Conservation (phyloP, 495 filamentous ascomycete genomes). For the Platismatia glauca region DNA sequence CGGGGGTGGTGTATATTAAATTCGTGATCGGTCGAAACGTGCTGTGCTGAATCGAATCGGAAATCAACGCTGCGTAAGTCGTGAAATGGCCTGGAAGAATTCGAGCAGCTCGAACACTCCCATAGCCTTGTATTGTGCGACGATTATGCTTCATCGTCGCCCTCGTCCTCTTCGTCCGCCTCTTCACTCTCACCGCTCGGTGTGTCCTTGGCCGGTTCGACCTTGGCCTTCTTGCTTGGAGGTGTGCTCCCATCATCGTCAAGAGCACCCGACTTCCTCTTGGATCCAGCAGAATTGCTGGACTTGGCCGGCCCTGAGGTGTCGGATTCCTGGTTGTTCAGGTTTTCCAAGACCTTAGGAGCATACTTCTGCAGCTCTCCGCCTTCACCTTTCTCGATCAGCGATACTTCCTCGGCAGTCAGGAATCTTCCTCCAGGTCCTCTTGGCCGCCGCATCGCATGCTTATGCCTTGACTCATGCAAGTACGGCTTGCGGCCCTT, state of each 20-base stretch:
- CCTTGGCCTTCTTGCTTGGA: slow-evolving; percentile 42
- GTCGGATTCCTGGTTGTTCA: slow-evolving; percentile 21
- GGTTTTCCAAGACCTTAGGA: slow-evolving; percentile 22
- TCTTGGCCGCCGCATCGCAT: slow-evolving; percentile 92
- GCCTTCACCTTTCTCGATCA: slow-evolving; percentile 59
- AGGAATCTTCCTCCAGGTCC: slow-evolving; percentile 95
- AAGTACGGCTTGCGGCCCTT: slow-evolving; percentile 96
- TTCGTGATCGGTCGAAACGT: neutral
- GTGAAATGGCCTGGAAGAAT: slow-evolving; percentile 5
- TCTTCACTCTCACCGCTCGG: slow-evolving; percentile 40
- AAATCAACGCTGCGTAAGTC: slow-evolving; percentile 20
- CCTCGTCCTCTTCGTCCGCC: slow-evolving; percentile 44
- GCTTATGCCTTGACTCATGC: slow-evolving; percentile 97
- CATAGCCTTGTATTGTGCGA: neutral
- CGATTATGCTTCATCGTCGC: slow-evolving; percentile 26
- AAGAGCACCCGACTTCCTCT: slow-evolving; percentile 43
- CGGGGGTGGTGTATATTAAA: slow-evolving; percentile 4
- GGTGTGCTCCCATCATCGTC: slow-evolving; percentile 35
- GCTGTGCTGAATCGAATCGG: slow-evolving; percentile 1
- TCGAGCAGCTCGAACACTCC: neutral
- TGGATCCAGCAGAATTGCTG: slow-evolving; percentile 31
- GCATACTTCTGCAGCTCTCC: slow-evolving; percentile 25
- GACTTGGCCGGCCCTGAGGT: slow-evolving; percentile 24
- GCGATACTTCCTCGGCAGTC: slow-evolving; percentile 93
- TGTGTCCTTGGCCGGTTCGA: slow-evolving; percentile 26